Conservation (phyloP, 495 filamentous ascomycete species). For the Halenospora varia region DNA sequence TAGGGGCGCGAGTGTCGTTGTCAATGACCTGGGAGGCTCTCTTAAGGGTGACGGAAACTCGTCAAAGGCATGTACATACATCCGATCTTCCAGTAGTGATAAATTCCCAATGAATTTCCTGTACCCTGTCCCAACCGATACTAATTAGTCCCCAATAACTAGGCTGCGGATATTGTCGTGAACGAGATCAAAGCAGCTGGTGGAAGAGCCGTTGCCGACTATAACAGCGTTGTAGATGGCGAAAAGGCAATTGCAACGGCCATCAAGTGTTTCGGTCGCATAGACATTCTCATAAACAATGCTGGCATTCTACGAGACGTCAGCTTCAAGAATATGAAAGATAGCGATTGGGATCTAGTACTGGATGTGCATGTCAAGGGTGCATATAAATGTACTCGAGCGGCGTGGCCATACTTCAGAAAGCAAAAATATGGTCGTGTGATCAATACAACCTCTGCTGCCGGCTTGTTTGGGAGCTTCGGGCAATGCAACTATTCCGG, state of each 20-base stretch:
- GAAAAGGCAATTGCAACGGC: slow-evolving; percentile 96
- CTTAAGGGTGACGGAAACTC: too few relatives aligned
- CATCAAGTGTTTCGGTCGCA: slow-evolving; percentile 83
- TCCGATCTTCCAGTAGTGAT: too few relatives aligned
- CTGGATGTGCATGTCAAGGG: slow-evolving; percentile 92
- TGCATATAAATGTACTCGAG: slow-evolving; percentile 93
- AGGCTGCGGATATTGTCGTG: slow-evolving; percentile 95
- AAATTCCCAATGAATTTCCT: too few relatives aligned
- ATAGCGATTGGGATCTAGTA: slow-evolving; percentile 93
- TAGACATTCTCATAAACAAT: slow-evolving; percentile 97
- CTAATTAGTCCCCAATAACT: too few relatives aligned
- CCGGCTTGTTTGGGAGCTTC: slow-evolving; percentile 93
- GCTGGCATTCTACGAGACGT: slow-evolving; percentile 95
- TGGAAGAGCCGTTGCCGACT: slow-evolving; percentile 97
- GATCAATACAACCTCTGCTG: slow-evolving; percentile 94
- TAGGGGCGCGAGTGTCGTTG: too few relatives aligned
- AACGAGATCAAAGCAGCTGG: slow-evolving; percentile 88
- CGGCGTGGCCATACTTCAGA: slow-evolving; percentile 96
- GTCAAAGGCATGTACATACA: too few relatives aligned
- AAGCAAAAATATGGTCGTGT: slow-evolving; percentile 97
- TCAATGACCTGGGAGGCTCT: too few relatives aligned
- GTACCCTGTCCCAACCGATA: too few relatives aligned
- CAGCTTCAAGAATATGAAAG: slow-evolving; percentile 98
- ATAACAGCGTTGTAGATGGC: slow-evolving; percentile 93
- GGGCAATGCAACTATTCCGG: slow-evolving; percentile 97